Evolutionary conservation across 78 protist species (phyloP), one percentile per base, ranked within the genome.

Genomic region (Dictyostelium brefeldianum): DNA sequence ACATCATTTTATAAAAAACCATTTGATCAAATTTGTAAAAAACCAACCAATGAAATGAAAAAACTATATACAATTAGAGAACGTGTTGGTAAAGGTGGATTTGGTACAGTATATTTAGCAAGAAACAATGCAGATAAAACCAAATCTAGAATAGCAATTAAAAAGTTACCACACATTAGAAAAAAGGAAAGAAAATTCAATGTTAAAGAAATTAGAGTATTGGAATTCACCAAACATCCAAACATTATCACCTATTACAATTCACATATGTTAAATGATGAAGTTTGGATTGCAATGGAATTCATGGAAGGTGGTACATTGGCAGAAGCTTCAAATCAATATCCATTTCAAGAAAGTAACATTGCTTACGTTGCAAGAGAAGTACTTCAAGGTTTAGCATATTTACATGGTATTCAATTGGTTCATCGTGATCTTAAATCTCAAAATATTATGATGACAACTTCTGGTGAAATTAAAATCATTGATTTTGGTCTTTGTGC

Each of bases 261-360:
- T 6, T 62, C 89, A 5, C 81, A 62, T 36, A n/a, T 90, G 20
- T 20, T 79, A 1, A 9, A 10, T 27, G 84, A 93, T n/a, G 91
- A 83, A 51, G 80, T 57, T 17, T 81, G 81, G 71, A 78, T 91
- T 17, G 83, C 78, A 4, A 93, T 85, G 92, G 96, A 93, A 62
- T 93, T 83, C 64, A 93, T 93, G 96, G 96, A 93, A 64, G 96
- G 96, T 47, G 96, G 96, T 25, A 93, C 92, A 43, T 80, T 93
- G 59, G 56, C 83, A 5, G 94, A 93, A 10, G 96, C 96, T 6
- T 62, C 81, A 43, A 50, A 51, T 18, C 91, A 83, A 41, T 78
- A 93, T 78, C 94, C 81, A 59, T 93, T 93, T 80, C 83, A 77
- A 29, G 96, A 93, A 25, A 41, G 84, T 20, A 77, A 93, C 50